Percentiles rank a stretch among this genome's conserved stretches.
Conservation (phyloP, 148 eudicot species). For the Vaccinium vitisidaea region DNA sequence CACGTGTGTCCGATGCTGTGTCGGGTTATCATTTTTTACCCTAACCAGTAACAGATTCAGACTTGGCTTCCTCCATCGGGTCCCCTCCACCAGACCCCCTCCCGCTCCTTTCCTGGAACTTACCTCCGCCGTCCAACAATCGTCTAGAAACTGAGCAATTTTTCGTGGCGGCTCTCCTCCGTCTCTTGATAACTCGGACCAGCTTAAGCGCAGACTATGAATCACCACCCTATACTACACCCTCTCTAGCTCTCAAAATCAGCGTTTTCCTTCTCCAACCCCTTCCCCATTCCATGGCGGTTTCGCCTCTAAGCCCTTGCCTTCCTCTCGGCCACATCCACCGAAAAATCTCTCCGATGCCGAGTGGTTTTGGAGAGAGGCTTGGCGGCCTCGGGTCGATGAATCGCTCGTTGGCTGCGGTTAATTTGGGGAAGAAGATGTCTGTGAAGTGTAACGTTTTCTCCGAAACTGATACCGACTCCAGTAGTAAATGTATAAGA, state of each 20-base stretch:
- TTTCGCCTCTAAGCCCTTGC: slow-evolving; percentile 18
- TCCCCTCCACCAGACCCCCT: not conserved
- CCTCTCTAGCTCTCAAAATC: not conserved
- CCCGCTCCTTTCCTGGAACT: not conserved
- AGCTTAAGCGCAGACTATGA: too few species aligned
- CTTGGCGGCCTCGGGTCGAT: not conserved
- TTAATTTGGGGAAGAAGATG: not conserved
- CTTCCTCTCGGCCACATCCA: slow-evolving; percentile 5
- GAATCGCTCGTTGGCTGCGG: not conserved
- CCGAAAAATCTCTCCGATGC: not conserved
- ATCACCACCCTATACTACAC: too few species aligned
- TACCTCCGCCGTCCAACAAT: not conserved
- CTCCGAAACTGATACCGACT: slow-evolving; percentile 41
- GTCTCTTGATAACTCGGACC: not conserved
- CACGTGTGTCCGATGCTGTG: too few species aligned
- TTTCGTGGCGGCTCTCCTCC: not conserved
- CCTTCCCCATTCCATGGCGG: slow-evolving; percentile 13
- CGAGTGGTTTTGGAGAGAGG: not conserved
- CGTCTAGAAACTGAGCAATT: not conserved
- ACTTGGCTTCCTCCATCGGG: too few species aligned
- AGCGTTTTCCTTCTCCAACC: not conserved
- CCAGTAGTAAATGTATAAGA: slow-evolving; percentile 27
- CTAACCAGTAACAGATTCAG: too few species aligned
- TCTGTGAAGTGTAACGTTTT: slow-evolving; percentile 32
- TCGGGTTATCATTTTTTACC: too few species aligned